A percentile compares a stretch with the other conserved stretches of the same genome.
These are phyloP conservation scores for Kodamaea nitidulidarum DNA, from an alignment of 805 yeast species.

Conservation along the genomic window DNA sequence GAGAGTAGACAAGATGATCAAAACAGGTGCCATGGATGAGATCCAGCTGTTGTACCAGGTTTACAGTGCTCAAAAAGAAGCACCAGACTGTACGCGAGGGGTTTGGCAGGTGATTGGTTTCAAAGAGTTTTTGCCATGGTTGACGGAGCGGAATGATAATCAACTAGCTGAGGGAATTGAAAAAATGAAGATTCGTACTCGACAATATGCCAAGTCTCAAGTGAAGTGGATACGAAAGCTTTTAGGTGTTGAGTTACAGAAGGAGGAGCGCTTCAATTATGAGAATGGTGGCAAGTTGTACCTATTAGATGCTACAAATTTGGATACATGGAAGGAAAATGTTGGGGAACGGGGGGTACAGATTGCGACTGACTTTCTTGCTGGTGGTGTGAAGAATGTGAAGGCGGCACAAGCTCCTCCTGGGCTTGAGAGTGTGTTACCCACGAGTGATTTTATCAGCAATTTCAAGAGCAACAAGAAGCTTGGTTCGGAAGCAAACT, in stretches of 20 bases:
- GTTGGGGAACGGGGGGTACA: slow-evolving; percentile 55
- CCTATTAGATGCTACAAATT: slow-evolving; percentile 73
- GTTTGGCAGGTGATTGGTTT: slow-evolving; percentile 95
- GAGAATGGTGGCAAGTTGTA: slow-evolving; percentile 62
- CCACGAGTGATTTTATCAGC: slow-evolving; percentile 18
- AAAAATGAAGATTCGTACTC: slow-evolving; percentile 77
- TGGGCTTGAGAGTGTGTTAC: slow-evolving; percentile 22
- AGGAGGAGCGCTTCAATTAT: slow-evolving; percentile 43
- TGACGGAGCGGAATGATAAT: slow-evolving; percentile 17
- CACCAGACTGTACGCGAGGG: slow-evolving; percentile 63
- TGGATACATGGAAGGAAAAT: slow-evolving; percentile 52
- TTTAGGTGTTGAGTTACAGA: slow-evolving; percentile 55
- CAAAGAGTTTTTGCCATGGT: slow-evolving; percentile 81
- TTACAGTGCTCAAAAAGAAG: slow-evolving; percentile 29
- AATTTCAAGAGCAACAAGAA: slow-evolving; percentile 36
- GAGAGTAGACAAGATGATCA: slow-evolving; percentile 83
- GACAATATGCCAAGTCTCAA: slow-evolving; percentile 84
- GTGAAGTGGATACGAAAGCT: slow-evolving; percentile 84
- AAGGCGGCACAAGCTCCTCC: slow-evolving; percentile 25
- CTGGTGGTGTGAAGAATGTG: slow-evolving; percentile 25
- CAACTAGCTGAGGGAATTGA: slow-evolving; percentile 48
- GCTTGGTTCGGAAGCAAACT: slow-evolving; percentile 34
- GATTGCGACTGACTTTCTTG: slow-evolving; percentile 41
- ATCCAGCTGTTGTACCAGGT: slow-evolving; percentile 53
- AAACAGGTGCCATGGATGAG: slow-evolving; percentile 65